These are phyloP conservation scores for Cantharellus anzutake DNA, from an alignment of 768 basidiomycete species.

Conservation along the genomic window DNA sequence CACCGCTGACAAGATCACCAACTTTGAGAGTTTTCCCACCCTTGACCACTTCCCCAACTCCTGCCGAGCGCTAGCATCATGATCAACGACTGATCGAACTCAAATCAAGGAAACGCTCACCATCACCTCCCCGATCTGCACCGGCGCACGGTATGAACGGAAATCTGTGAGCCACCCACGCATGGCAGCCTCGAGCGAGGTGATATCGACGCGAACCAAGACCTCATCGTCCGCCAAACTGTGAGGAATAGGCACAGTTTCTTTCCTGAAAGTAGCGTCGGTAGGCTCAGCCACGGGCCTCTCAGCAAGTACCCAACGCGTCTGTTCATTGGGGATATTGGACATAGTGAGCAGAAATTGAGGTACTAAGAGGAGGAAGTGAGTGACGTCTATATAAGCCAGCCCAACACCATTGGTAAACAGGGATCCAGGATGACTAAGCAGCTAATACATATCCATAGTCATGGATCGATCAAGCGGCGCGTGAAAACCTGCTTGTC, in stretches of 20 bases:
- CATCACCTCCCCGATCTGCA: slow-evolving; percentile 52
- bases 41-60: slow-evolving; percentile 29
- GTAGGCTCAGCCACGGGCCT: slow-evolving; percentile 49
- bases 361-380: too few relatives aligned
- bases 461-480: too few relatives aligned
- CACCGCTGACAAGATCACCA: slow-evolving; percentile 52
- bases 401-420: too few relatives aligned
- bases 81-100: too few relatives aligned
- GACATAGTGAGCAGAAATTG: too few relatives aligned
- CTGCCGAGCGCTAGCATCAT: slow-evolving; percentile 12
- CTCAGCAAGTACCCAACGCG: slow-evolving; percentile 34
- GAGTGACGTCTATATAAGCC: too few relatives aligned
- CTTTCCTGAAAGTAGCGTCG: slow-evolving; percentile 45
- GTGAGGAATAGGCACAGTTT: slow-evolving; percentile 8
- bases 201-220: slow-evolving; percentile 59
- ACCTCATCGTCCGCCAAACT: slow-evolving; percentile 18
- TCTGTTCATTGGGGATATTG: too few relatives aligned
- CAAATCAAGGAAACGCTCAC: slow-evolving; percentile 26
- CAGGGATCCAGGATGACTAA: too few relatives aligned
- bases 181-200: slow-evolving; percentile 80
- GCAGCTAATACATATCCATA: too few relatives aligned
- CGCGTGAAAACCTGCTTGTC: too few relatives aligned
- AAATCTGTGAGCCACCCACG: slow-evolving; percentile 57
- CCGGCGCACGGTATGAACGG: slow-evolving; percentile 20
- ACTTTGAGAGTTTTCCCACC: slow-evolving; percentile 31